Evolutionary conservation across 2,329 filamentous ascomycete genomes (phyloP).

Genomic region (Cladorrhinum sp.): DNA sequence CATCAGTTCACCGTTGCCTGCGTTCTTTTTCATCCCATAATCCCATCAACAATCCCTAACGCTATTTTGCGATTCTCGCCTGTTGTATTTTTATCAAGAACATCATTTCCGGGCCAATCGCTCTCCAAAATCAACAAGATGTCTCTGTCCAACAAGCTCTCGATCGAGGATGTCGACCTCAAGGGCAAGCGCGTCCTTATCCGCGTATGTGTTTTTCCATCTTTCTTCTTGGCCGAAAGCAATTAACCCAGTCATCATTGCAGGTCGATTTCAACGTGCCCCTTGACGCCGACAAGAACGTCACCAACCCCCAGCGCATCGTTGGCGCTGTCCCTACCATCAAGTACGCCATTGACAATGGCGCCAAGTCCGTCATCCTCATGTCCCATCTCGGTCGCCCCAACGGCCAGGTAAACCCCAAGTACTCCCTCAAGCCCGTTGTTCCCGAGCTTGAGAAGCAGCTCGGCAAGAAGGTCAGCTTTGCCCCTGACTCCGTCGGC

Average conservation of each 20-base stretch:
- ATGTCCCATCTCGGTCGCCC: slow-evolving; percentile 99
- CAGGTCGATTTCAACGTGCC: slow-evolving; percentile 99
- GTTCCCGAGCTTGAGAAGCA: slow-evolving; percentile 89
- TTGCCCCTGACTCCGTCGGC: slow-evolving; percentile 88
- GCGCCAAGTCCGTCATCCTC: slow-evolving; percentile 87
- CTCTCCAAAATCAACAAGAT: slow-evolving; percentile 51
- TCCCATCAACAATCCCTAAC: slow-evolving; percentile 15
- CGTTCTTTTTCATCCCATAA: slow-evolving; percentile 23
- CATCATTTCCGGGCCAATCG: slow-evolving; percentile 17
- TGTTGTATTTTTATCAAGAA: slow-evolving; percentile 1
- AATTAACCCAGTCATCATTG: slow-evolving; percentile 8
- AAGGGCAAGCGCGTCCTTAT: slow-evolving; percentile 98
- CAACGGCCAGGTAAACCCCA: slow-evolving; percentile 81
- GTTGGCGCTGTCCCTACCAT: slow-evolving; percentile 93
- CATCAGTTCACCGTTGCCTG: slow-evolving; percentile 19
- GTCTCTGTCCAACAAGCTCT: slow-evolving; percentile 98
- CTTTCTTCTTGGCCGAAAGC: background rate
- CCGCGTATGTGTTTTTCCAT: slow-evolving; percentile 61
- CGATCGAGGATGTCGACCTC: slow-evolving; percentile 92
- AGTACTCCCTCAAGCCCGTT: slow-evolving; percentile 94
- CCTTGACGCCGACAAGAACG: slow-evolving; percentile 84
- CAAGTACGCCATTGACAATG: slow-evolving; percentile 87
- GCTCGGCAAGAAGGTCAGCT: slow-evolving; percentile 77
- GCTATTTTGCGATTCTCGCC: slow-evolving; percentile 17
- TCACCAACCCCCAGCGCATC: slow-evolving; percentile 99